Base-by-base conservation (phyloP, 1,284 basidiomycete genomes). In the Cerrena zonata region DNA sequence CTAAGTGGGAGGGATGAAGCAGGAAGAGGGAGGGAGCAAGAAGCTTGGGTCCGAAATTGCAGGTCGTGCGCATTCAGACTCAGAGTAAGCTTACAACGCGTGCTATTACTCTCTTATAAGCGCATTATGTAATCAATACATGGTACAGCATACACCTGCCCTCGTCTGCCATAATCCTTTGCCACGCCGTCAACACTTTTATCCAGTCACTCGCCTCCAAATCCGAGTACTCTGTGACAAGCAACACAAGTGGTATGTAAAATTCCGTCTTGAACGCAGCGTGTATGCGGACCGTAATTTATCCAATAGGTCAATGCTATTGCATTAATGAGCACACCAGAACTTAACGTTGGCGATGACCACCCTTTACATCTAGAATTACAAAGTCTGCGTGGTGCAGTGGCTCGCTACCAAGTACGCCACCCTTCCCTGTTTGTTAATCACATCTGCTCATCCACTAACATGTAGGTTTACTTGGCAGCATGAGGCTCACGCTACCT, bases 361-460 rank as follows among this genome's bases (percentile, higher is more conserved):
- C 84, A 89, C 59, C 87, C 86, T 11, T 72, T 89, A 23, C 71
- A 77, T 10, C 66, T 79, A 25, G 86, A 90, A 66, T 73, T 90
- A 25, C 59, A 72, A 18, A 82, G 80, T 53, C 74, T 89, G 19
- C 77, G 82, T 48, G 66, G 72, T n/a, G 79, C 85, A 2, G 74
- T 87, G 4, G 67, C 72, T 40, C 79, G 80, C 44, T 89, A 85
- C 58, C 86, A 85, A 77, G 82, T 80, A 65, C 58, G 67, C 55
- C 40, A 48, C 34, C 48, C 37, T 40, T 49, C 50, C 50, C 47
- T 39, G 41, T 41, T 50, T 51, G 50, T 52, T 50, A 50, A 43
- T 45, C 51, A 52, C 56, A 45, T 48, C 47, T 48, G 59, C 61
- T 64, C 62, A 61, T 61, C 56, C 53, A 56, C 61, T 61, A 52